Evolutionary conservation across 2,329 filamentous ascomycete genomes (phyloP).

Genomic region (Ophiostoma pallidulum): DNA sequence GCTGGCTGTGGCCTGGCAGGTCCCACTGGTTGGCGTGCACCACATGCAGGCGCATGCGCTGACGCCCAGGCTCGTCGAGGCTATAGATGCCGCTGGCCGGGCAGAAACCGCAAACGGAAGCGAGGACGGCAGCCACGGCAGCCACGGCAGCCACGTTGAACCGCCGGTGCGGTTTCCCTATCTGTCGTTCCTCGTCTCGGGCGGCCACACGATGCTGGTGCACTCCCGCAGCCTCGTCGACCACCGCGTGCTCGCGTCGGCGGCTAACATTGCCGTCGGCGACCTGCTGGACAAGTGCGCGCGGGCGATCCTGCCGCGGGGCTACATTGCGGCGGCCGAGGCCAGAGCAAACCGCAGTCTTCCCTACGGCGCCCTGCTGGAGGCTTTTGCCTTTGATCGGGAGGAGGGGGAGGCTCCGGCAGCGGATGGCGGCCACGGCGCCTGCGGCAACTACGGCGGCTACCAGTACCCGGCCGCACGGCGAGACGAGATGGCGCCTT

Average conservation of each 20-base stretch:
- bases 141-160: neutral
- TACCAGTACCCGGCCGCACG: constrained; percentile 53
- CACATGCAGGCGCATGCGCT: constrained; percentile 97
- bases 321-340: constrained; percentile 37
- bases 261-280: constrained; percentile 76
- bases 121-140: neutral
- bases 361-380: constrained; percentile 74
- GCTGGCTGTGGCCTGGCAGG: constrained; percentile 69
- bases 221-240: constrained; percentile 57
- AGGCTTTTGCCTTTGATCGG: constrained; percentile 63
- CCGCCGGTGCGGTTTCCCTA: constrained; percentile 59
- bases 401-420: constrained; percentile 22
- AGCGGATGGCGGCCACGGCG: too few species aligned
- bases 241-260: constrained; percentile 64
- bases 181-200: constrained; percentile 78
- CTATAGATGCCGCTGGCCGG: constrained; percentile 23
- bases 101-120: neutral
- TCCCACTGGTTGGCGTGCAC: constrained; percentile 78
- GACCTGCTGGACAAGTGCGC: constrained; percentile 85
- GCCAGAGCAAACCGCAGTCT: constrained; percentile 39
- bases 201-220: constrained; percentile 83
- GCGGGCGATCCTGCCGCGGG: constrained; percentile 59
- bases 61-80: constrained; percentile 67
- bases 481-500: constrained; percentile 45
- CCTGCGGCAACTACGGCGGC: too few species aligned